These are phyloP conservation scores for Durio zibethinus DNA, from an alignment of 345 rosid genomes.

Conservation along the genomic window DNA sequence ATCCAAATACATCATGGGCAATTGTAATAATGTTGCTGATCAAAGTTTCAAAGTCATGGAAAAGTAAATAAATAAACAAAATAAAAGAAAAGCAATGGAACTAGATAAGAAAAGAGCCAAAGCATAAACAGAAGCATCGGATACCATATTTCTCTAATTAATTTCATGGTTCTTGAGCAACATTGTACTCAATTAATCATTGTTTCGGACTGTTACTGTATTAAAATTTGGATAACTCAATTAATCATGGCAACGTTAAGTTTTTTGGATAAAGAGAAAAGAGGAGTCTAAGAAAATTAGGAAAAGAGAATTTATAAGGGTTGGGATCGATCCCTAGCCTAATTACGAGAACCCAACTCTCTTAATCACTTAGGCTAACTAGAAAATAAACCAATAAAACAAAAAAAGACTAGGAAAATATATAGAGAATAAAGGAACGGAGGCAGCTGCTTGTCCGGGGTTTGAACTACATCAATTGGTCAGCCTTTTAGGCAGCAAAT, in stretches of 20 bases:
- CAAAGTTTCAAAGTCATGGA: neutral
- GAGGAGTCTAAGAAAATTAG: too few relatives aligned
- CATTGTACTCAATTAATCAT: too few relatives aligned
- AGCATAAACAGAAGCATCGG: neutral
- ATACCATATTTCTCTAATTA: neutral
- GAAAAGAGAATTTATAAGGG: too few relatives aligned
- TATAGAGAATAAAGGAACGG: neutral
- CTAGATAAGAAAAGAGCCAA: neutral
- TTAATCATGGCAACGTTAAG: too few relatives aligned
- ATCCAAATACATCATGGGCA: conserved; percentile 14
- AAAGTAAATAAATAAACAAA: neutral
- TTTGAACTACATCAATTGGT: conserved; percentile 7
- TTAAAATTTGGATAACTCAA: neutral
- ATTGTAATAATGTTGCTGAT: neutral
- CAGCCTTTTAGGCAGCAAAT: conserved; percentile 17
- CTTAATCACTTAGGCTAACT: too few relatives aligned
- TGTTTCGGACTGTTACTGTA: too few relatives aligned
- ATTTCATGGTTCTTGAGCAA: neutral
- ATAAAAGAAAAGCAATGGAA: neutral
- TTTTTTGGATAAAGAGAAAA: too few relatives aligned
- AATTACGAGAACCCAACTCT: too few relatives aligned
- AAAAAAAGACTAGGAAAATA: neutral
- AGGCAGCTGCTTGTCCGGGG: conserved; percentile 1
- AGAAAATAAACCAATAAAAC: neutral
- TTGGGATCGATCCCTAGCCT: too few relatives aligned